Evolutionary conservation across 176 grass and related monocot genomes (phyloP).

Genomic region (Typha latifolia): DNA sequence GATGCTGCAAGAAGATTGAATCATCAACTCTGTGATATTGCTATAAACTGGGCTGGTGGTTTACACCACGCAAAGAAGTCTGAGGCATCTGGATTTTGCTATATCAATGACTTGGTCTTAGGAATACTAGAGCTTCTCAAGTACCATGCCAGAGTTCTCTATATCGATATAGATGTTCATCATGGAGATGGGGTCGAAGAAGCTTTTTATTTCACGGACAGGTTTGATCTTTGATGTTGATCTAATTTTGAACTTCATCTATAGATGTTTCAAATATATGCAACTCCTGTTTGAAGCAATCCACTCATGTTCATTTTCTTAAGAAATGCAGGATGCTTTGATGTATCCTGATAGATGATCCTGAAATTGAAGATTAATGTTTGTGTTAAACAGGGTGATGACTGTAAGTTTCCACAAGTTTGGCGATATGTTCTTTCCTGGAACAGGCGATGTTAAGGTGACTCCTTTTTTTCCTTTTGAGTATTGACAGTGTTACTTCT

Average conservation of each 20-base stretch:
- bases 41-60: constrained; percentile 97
- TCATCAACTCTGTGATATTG: constrained; percentile 76
- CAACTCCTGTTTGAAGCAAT: neutral
- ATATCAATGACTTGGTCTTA: constrained; percentile 96
- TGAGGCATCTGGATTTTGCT: constrained; percentile 91
- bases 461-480: constrained; percentile 5
- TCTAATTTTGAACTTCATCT: neutral
- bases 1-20: constrained; percentile 91
- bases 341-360: neutral
- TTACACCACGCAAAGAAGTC: constrained; percentile 95
- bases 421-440: constrained; percentile 93
- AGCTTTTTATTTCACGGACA: constrained; percentile 99
- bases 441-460: constrained; percentile 95
- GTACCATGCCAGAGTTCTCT: constrained; percentile 89
- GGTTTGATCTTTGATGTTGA: constrained; percentile 30
- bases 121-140: constrained; percentile 97
- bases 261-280: neutral
- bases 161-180: constrained; percentile 99
- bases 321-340: neutral
- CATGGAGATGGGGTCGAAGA: constrained; percentile 99
- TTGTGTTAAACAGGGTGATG: constrained; percentile 69
- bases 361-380: constrained; percentile 19
- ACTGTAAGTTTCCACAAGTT: constrained; percentile 98
- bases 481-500: neutral
- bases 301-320: neutral